Base-by-base conservation (phyloP, 352 stramenopile species). In the Phytopythium helicoides region DNA sequence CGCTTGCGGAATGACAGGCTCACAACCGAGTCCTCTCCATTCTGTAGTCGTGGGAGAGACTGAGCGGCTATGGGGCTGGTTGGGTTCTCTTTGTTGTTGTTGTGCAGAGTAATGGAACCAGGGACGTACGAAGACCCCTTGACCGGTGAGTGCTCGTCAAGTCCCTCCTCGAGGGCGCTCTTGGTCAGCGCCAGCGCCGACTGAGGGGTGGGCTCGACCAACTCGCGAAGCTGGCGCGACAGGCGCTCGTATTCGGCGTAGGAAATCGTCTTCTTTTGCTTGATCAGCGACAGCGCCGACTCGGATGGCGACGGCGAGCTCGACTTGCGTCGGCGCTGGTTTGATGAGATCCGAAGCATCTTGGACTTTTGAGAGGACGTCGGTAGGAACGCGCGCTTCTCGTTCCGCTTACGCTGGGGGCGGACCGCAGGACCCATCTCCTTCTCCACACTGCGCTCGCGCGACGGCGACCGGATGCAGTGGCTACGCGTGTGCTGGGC, bases 191-290 rank as follows among this genome's bases (percentile, higher is more conserved):
- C 73, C 19, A 89, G 42, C 31, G 78, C 76, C 28, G 75, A 66
- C 39, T 88, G 68, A 0, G 78, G 73, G 12, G 72, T 88, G 11
- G 74, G 60, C 41, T 89, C 78, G n/a, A 91, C 78, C 47, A 89
- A 63, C 22, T 75, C 73, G 25, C 73, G 75, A 31, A 91, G 62
- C 50, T 90, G 74, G 18, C 66, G 71, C 54, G 82, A 73, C 31
- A 93, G 60, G 0, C 70, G 68, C 49, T 93, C 74, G 47, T 87
- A 91, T 41, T 93, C 82, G 44, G 90, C 78, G 35, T 81, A 81
- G 3, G 68, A 85, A 34, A 93, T 93, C 0, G 76, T 71, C 52
- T 90, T 90, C 58, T 83, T 80, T 56, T 87, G 75, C 52, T 89
- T 89, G 48, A 91, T 84, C 47, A 82, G 68, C 10, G 75, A 54